A percentile compares a stretch with the other conserved stretches of the same genome.
Evolutionary conservation across 306 rosid species (phyloP).

Genomic region (Leucaena leucocephala): DNA sequence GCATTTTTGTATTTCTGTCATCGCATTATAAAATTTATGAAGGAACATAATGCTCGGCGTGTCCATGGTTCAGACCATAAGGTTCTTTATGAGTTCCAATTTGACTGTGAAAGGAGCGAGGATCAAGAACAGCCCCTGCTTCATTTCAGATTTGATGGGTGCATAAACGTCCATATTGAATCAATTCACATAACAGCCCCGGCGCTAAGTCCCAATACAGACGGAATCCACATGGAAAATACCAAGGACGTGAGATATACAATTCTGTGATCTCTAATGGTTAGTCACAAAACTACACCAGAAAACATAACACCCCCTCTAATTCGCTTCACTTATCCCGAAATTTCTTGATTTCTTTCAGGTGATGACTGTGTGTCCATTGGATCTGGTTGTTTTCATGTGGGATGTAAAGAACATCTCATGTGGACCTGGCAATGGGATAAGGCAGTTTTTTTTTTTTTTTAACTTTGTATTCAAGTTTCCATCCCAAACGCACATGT

Average conservation of each 20-base stretch:
- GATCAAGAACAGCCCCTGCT: slow-evolving; percentile 81
- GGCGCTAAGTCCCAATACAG: slow-evolving; percentile 81
- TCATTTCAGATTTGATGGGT: slow-evolving; percentile 77
- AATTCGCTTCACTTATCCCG: slow-evolving; percentile 11
- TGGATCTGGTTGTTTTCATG: slow-evolving; percentile 76
- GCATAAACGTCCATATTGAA: slow-evolving; percentile 64
- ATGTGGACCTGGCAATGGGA: slow-evolving; percentile 92
- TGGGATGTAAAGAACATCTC: slow-evolving; percentile 75
- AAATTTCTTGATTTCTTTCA: slow-evolving; percentile 27
- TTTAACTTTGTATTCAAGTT: background rate
- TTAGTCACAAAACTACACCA: slow-evolving; percentile 33
- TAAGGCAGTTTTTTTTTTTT: slow-evolving; percentile 55
- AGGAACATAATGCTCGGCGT: slow-evolving; percentile 13
- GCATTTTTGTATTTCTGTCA: background rate
- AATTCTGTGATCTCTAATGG: slow-evolving; percentile 82
- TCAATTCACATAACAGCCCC: slow-evolving; percentile 75
- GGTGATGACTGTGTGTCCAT: slow-evolving; percentile 93
- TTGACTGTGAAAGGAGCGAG: slow-evolving; percentile 75
- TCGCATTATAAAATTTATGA: background rate
- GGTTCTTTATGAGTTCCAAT: slow-evolving; percentile 88
- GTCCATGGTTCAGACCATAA: slow-evolving; percentile 63
- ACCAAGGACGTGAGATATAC: slow-evolving; percentile 68
- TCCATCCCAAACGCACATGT: too few species aligned
- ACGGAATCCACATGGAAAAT: slow-evolving; percentile 90
- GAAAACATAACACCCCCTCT: background rate